Percentiles rank a stretch among this genome's conserved stretches.
phyloP scores from a whole-genome alignment of 768 basidiomycete genomes.

The Lactarius vividus region DNA sequence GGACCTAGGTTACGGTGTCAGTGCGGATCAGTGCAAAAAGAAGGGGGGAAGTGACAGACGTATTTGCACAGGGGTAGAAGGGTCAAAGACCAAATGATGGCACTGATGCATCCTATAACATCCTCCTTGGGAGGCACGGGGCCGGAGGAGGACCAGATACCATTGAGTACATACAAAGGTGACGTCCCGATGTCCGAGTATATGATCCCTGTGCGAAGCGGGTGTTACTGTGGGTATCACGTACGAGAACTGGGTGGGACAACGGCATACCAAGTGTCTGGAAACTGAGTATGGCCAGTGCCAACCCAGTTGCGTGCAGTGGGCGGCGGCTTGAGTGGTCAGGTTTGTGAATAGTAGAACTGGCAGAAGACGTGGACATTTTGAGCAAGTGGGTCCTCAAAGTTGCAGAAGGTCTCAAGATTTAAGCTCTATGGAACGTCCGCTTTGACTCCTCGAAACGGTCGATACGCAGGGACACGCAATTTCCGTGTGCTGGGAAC shows the following conservation, averaged over 20 bases:
- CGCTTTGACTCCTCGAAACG: not conserved
- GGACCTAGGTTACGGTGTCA: constrained; percentile 36
- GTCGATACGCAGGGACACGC: not conserved
- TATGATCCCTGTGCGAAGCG: constrained; percentile 36
- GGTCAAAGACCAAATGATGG: constrained; percentile 63
- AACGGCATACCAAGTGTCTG: constrained; percentile 33
- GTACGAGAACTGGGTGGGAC: not conserved
- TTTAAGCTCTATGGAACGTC: not conserved
- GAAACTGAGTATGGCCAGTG: constrained; percentile 33
- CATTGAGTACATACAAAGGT: constrained; percentile 63
- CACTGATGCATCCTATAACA: constrained; percentile 58
- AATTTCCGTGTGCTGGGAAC: constrained; percentile 9
- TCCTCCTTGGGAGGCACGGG: constrained; percentile 54
- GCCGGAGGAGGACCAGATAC: constrained; percentile 53
- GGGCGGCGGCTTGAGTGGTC: constrained; percentile 5
- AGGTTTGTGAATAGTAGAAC: not conserved
- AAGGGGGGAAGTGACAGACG: constrained; percentile 35
- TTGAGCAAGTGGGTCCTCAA: not conserved
- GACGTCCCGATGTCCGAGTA: constrained; percentile 55
- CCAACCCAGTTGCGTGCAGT: constrained; percentile 18
- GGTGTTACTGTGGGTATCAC: not conserved
- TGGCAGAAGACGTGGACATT: not conserved
- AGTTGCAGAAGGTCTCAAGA: not conserved
- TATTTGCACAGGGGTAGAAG: constrained; percentile 64
- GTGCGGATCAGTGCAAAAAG: not conserved